These are phyloP conservation scores for Hordeum marinum DNA, from an alignment of 176 grass and related monocot species.

Conservation along the genomic window DNA sequence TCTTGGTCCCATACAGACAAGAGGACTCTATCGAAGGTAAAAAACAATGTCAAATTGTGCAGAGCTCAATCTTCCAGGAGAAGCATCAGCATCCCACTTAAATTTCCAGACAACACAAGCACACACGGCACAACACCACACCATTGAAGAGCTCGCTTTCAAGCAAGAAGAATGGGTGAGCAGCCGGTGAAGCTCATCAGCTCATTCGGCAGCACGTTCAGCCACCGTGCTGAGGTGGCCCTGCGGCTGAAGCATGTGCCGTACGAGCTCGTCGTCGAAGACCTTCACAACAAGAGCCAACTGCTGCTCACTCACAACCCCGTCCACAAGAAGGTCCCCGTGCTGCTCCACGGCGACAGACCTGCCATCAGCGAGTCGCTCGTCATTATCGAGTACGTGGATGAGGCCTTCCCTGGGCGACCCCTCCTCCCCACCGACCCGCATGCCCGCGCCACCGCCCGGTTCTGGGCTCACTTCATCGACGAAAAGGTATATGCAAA, in stretches of 20 bases:
- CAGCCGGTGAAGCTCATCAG: conserved; percentile 30
- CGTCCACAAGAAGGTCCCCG: conserved; percentile 44
- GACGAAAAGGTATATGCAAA: background rate
- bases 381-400: conserved; percentile 37
- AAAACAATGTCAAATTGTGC: no score
- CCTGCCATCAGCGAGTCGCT: conserved; percentile 26
- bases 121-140: background rate
- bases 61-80: no score
- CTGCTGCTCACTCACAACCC: conserved; percentile 38
- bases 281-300: conserved; percentile 38
- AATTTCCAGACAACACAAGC: background rate
- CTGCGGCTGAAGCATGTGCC: conserved; percentile 29
- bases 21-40: no score
- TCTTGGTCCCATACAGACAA: no score
- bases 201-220: conserved; percentile 7
- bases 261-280: conserved; percentile 34
- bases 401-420: conserved; percentile 18
- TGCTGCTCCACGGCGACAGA: conserved; percentile 33
- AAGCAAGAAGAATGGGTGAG: conserved; percentile 10
- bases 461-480: conserved; percentile 40
- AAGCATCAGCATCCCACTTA: background rate
- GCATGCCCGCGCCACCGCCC: conserved; percentile 28
- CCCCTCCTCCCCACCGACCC: conserved; percentile 31
- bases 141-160: background rate
- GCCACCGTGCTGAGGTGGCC: conserved; percentile 13